Base-by-base conservation (phyloP, 2,329 filamentous ascomycete genomes). In the Cryphonectria naterciae region DNA sequence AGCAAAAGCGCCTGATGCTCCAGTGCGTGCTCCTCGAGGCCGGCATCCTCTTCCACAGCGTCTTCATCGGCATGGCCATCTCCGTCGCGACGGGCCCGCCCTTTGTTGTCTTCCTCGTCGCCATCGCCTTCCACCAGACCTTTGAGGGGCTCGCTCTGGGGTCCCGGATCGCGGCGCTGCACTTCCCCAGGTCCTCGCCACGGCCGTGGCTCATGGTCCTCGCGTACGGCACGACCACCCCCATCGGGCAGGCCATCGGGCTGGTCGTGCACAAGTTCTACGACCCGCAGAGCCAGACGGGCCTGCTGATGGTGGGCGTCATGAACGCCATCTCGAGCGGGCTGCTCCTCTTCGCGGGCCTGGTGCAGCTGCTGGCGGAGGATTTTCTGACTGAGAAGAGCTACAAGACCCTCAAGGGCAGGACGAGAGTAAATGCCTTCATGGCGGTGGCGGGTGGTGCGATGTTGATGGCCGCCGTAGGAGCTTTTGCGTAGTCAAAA, bases 111-210 rank as follows among this genome's bases (percentile, higher is more conserved):
- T 92, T 96, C 74, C 84, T 96, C 0, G 85, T 95, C 41, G 93
- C 93, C 65, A 94, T 96, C 73, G 89, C 88, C 74, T 95, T 95
- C 80, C 93, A 96, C 77, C 92, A 97, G 82, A 94, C 92, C 0
- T 97, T 97, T 74, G 94, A 97, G 82, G 94, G 94, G 1, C 89
- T 97, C 19, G 94, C 94, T 0, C 87, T 97, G 5, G 94, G 94
- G 8, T 92, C 92, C 60, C 92, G 94, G 70, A 97, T 97, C 76
- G 92, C 93, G 0, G 92, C 92, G 13, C 89, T 97, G 39, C 89
- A 92, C 79, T 97, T 98, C 77, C 88, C 92, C 0, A 86, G 87
- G 28, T 86, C 87, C 2, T 95, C 93, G 0, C 82, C 88, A 1
- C 92, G 92, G 64, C 95, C 96, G 0, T 97, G 92, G 92, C 84